These are phyloP conservation scores for Xylaria sp. DNA, from an alignment of 2,329 filamentous ascomycete species.

Conservation along the genomic window DNA sequence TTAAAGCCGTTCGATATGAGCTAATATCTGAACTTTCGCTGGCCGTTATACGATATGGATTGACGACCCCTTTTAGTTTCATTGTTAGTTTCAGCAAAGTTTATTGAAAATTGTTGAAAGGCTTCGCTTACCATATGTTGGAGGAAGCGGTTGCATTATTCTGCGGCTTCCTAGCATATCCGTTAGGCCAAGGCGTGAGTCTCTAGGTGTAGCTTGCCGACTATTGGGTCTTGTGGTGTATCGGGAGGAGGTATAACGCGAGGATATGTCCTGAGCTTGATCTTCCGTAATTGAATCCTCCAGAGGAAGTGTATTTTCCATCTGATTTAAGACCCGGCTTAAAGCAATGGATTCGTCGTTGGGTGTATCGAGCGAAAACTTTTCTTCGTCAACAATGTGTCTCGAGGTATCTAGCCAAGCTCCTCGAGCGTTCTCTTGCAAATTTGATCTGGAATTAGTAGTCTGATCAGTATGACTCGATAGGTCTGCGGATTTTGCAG, in stretches of 20 bases:
- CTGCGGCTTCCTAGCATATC: slow-evolving; percentile 35
- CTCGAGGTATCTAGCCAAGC: slow-evolving; percentile 2
- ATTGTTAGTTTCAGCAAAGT: slow-evolving; percentile 10
- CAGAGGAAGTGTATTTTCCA: slow-evolving; percentile 15
- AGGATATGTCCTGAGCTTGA: slow-evolving; percentile 35
- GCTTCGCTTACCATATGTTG: slow-evolving; percentile 38
- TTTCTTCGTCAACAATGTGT: slow-evolving; percentile 5
- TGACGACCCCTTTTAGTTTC: slow-evolving; percentile 32
- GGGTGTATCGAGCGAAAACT: slow-evolving; percentile 5
- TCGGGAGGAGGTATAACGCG: slow-evolving; percentile 44
- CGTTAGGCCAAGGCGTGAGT: slow-evolving; percentile 35
- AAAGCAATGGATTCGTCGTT: slow-evolving; percentile 28
- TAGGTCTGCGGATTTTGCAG: not conserved
- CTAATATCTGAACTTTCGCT: slow-evolving; percentile 43
- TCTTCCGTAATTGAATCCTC: slow-evolving; percentile 10
- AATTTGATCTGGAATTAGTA: slow-evolving; percentile 1
- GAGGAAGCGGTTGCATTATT: slow-evolving; percentile 26
- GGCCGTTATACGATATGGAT: slow-evolving; percentile 33
- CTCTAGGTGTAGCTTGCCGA: slow-evolving; percentile 37
- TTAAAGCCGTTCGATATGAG: slow-evolving; percentile 46
- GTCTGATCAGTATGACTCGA: not conserved
- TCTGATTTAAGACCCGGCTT: slow-evolving; percentile 14
- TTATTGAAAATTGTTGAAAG: not conserved
- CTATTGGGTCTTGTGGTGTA: slow-evolving; percentile 43
- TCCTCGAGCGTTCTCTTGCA: slow-evolving; percentile 2